Percentiles rank a stretch among this genome's conserved stretches.
These are phyloP conservation scores for Petunia secreta DNA, from an alignment of 257 asterid genomes.

Conservation along the genomic window DNA sequence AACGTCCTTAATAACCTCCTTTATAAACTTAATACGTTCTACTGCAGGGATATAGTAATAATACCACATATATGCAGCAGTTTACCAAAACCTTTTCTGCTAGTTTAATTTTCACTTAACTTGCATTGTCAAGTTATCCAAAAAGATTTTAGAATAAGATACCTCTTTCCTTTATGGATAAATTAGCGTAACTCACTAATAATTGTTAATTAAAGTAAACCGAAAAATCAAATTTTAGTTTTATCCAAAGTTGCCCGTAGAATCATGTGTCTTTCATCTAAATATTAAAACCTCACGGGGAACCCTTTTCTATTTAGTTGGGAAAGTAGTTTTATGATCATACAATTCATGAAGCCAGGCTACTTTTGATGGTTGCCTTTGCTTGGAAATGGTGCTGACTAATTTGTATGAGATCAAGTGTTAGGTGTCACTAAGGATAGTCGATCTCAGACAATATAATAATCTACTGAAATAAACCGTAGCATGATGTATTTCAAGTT, in stretches of 20 bases:
- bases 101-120: not conserved
- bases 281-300: constrained; percentile 5
- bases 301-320: constrained; percentile 12
- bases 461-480: not conserved
- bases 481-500: not conserved
- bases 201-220: too few relatives aligned
- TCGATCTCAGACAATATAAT: constrained; percentile 13
- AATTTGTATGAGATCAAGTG: not conserved
- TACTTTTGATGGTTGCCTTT: constrained; percentile 2
- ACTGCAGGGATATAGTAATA: not conserved
- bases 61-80: not conserved
- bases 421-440: constrained; percentile 16
- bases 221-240: too few relatives aligned
- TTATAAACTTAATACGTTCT: too few relatives aligned
- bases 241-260: not conserved
- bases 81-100: not conserved
- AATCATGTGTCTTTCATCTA: constrained; percentile 14
- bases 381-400: not conserved
- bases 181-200: too few relatives aligned
- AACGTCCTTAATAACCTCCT: too few relatives aligned
- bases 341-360: constrained; percentile 18
- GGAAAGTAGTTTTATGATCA: constrained; percentile 14
- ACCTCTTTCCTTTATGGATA: too few relatives aligned
- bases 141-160: too few relatives aligned
- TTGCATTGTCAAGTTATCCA: too few relatives aligned